These are phyloP conservation scores for Pythium aquatile DNA, from an alignment of 352 stramenopile species.

Conservation along the genomic window DNA sequence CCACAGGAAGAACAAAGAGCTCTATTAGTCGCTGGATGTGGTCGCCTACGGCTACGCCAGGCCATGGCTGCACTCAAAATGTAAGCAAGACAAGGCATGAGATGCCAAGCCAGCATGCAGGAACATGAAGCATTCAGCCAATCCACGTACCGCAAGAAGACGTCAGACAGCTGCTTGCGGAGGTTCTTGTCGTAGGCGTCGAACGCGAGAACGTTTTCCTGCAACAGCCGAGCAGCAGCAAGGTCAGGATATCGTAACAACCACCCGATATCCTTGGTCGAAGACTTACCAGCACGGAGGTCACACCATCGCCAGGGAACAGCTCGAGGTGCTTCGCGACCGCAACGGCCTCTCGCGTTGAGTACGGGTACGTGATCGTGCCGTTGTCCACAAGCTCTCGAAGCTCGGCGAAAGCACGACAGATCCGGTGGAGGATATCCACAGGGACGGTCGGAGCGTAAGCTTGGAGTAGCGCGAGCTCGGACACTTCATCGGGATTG, in stretches of 20 bases:
- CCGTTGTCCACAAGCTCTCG: slow-evolving; percentile 86
- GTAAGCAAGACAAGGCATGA: slow-evolving; percentile 21
- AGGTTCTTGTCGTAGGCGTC: slow-evolving; percentile 85
- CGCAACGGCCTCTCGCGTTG: slow-evolving; percentile 91
- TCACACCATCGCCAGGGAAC: slow-evolving; percentile 91
- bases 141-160: slow-evolving; percentile 51
- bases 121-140: slow-evolving; percentile 3
- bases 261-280: no score
- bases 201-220: slow-evolving; percentile 95
- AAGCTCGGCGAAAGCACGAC: slow-evolving; percentile 89
- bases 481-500: slow-evolving; percentile 89
- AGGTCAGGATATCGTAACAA: no score
- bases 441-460: slow-evolving; percentile 87
- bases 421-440: slow-evolving; percentile 82
- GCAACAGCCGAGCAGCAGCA: not conserved
- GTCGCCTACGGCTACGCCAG: slow-evolving; percentile 16
- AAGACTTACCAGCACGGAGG: slow-evolving; percentile 55
- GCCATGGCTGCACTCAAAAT: slow-evolving; percentile 26
- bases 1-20: slow-evolving; percentile 17
- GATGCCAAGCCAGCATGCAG: slow-evolving; percentile 18
- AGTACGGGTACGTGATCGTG: slow-evolving; percentile 94
- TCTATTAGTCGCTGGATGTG: slow-evolving; percentile 22
- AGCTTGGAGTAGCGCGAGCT: slow-evolving; percentile 87
- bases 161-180: slow-evolving; percentile 66
- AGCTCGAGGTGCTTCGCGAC: slow-evolving; percentile 93